Evolutionary conservation across 129 eudicot species (phyloP).

Genomic region (Rutidosis leptorrhynchoides): DNA sequence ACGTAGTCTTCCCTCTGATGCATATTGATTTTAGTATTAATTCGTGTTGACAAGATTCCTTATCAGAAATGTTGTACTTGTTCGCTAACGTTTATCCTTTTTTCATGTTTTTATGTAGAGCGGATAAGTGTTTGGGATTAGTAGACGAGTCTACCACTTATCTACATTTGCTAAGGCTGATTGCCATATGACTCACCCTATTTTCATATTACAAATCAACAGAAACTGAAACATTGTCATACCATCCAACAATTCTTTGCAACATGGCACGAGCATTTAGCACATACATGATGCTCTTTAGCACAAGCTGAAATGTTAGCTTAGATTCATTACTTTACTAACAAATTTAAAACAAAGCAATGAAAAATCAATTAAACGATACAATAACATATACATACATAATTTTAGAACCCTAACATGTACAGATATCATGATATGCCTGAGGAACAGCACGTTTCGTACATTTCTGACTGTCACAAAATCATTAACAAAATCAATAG

Average conservation of each 20-base stretch:
- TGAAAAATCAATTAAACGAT: too few species aligned
- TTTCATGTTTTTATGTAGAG: slow-evolving; percentile 46
- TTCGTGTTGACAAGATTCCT: too few species aligned
- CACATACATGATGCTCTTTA: slow-evolving; percentile 81
- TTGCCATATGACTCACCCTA: not conserved
- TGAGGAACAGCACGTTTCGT: slow-evolving; percentile 88
- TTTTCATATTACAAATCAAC: not conserved
- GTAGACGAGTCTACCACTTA: slow-evolving; percentile 25
- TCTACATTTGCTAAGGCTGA: slow-evolving; percentile 8
- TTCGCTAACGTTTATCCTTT: slow-evolving; percentile 16
- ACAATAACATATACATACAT: not conserved
- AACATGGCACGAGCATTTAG: slow-evolving; percentile 82
- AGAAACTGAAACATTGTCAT: not conserved
- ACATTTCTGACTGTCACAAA: slow-evolving; percentile 62
- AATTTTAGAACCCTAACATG: slow-evolving; percentile 45
- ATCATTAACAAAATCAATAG: not conserved
- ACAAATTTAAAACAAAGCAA: too few species aligned
- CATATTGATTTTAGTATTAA: too few species aligned
- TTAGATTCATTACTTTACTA: too few species aligned
- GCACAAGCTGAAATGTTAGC: slow-evolving; percentile 99
- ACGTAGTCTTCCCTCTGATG: slow-evolving; percentile 23
- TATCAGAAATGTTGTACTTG: not conserved
- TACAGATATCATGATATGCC: slow-evolving; percentile 86
- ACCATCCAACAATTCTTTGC: slow-evolving; percentile 83
- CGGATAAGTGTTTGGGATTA: slow-evolving; percentile 60